A percentile compares a stretch with the other conserved stretches of the same genome.
Evolutionary conservation across 805 yeast genomes (phyloP).

Genomic region (Wickerhamiella alocasiicola): DNA sequence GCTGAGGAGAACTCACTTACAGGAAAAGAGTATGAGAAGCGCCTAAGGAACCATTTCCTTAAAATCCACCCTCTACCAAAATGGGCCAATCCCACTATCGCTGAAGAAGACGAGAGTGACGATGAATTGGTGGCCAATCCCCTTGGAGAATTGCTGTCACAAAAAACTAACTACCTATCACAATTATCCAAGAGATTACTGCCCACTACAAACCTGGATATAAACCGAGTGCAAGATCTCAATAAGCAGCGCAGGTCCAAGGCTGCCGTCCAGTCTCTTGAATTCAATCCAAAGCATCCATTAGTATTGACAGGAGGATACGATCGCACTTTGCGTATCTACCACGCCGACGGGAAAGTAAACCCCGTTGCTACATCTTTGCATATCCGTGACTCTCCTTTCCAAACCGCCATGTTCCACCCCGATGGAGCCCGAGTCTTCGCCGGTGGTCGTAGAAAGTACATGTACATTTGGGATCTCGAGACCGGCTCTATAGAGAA

Average conservation of each 20-base stretch:
- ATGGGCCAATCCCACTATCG: slow-evolving; percentile 41
- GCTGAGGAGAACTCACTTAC: slow-evolving; percentile 41
- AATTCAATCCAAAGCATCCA: slow-evolving; percentile 79
- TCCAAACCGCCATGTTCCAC: slow-evolving; percentile 62
- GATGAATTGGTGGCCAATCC: slow-evolving; percentile 25
- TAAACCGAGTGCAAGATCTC: slow-evolving; percentile 78
- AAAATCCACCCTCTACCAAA: slow-evolving; percentile 70
- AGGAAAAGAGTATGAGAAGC: slow-evolving; percentile 48
- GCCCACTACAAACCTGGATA: slow-evolving; percentile 59
- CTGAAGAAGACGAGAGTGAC: slow-evolving; percentile 15
- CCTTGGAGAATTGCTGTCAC: slow-evolving; percentile 25
- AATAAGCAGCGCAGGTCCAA: slow-evolving; percentile 54
- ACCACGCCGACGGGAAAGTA: slow-evolving; percentile 77
- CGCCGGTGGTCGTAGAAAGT: slow-evolving; percentile 85
- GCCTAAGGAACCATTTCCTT: slow-evolving; percentile 61
- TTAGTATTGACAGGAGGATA: slow-evolving; percentile 82
- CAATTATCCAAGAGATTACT: slow-evolving; percentile 37
- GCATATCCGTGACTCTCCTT: slow-evolving; percentile 66
- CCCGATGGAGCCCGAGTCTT: slow-evolving; percentile 43
- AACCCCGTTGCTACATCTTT: slow-evolving; percentile 75
- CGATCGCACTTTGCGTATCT: slow-evolving; percentile 75
- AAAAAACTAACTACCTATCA: slow-evolving; percentile 25
- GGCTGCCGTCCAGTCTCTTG: slow-evolving; percentile 72
- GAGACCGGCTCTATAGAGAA: slow-evolving; percentile 65
- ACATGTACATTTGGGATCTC: slow-evolving; percentile 86